phyloP scores from a whole-genome alignment of 2,329 filamentous ascomycete species.

The Byssothecium circinans region DNA sequence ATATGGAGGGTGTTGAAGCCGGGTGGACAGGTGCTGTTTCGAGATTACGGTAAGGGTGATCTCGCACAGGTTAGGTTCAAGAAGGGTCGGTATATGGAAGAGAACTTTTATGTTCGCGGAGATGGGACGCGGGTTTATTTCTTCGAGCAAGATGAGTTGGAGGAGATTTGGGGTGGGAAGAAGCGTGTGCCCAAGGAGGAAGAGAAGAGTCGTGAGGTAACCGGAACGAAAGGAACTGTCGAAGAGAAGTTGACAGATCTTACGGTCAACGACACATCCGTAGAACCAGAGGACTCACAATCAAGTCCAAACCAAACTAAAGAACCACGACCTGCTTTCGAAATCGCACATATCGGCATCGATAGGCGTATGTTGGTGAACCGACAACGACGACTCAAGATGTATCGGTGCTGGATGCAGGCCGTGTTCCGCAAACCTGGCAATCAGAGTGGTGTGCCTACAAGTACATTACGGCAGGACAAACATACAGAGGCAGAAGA shows the following conservation, averaged over 20 bases:
- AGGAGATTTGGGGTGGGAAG: constrained; percentile 70
- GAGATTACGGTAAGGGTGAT: constrained; percentile 95
- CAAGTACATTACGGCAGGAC: constrained; percentile 38
- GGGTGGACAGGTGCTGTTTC: constrained; percentile 89
- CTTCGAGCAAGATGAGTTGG: constrained; percentile 84
- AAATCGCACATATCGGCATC: constrained; percentile 75
- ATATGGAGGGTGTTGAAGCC: constrained; percentile 82
- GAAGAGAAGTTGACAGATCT: constrained; percentile 9
- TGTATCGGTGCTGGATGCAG: constrained; percentile 98
- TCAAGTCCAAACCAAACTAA: background rate
- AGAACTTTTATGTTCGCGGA: constrained; percentile 96
- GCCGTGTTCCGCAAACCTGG: constrained; percentile 72
- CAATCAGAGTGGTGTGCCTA: constrained; percentile 32
- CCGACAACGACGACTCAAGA: constrained; percentile 85
- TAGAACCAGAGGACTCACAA: background rate
- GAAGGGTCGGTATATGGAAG: constrained; percentile 88
- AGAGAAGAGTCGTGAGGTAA: background rate
- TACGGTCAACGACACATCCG: constrained; percentile 3
- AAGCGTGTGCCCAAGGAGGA: background rate
- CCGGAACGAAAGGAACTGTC: background rate
- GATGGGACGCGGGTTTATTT: constrained; percentile 98
- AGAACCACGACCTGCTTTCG: constrained; percentile 51
- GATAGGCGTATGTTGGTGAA: constrained; percentile 92
- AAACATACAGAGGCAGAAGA: constrained; percentile 15
- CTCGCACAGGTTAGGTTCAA: constrained; percentile 96